Percentiles rank a stretch among this genome's conserved stretches.
These are phyloP conservation scores for Russula virescens DNA, from an alignment of 768 basidiomycete genomes.

Conservation along the genomic window DNA sequence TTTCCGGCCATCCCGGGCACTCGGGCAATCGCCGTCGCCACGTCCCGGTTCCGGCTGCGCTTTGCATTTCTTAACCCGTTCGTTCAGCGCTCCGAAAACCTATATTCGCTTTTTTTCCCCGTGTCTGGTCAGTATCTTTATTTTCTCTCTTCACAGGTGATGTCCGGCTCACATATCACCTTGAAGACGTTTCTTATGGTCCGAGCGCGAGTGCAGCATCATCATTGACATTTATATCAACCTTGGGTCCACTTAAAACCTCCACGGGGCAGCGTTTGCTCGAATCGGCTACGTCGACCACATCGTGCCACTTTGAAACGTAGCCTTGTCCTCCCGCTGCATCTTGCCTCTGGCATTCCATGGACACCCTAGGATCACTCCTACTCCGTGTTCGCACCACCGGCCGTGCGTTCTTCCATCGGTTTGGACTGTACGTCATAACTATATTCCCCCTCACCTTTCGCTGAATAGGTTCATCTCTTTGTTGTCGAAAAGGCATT, in stretches of 20 bases:
- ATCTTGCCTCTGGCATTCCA: slow-evolving; percentile 13
- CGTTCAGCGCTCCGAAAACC: background rate
- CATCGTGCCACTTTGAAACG: background rate
- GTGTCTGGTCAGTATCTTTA: background rate
- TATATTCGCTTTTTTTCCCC: background rate
- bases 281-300: background rate
- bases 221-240: background rate
- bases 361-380: slow-evolving; percentile 23
- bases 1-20: background rate
- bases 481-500: slow-evolving; percentile 50
- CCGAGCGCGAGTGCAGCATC: background rate
- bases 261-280: background rate
- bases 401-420: slow-evolving; percentile 52
- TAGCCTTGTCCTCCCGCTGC: background rate
- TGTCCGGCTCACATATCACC: background rate
- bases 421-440: slow-evolving; percentile 70
- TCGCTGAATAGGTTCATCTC: background rate
- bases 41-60: background rate
- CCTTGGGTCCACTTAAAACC: background rate
- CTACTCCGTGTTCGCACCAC: slow-evolving; percentile 34
- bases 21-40: background rate
- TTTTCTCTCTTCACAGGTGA: background rate
- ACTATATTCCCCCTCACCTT: background rate
- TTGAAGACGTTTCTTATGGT: slow-evolving; percentile 8
- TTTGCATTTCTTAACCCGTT: too few relatives aligned